Base-by-base conservation (phyloP, 2,329 filamentous ascomycete species). In the Pseudogymnoascus pannorum region DNA sequence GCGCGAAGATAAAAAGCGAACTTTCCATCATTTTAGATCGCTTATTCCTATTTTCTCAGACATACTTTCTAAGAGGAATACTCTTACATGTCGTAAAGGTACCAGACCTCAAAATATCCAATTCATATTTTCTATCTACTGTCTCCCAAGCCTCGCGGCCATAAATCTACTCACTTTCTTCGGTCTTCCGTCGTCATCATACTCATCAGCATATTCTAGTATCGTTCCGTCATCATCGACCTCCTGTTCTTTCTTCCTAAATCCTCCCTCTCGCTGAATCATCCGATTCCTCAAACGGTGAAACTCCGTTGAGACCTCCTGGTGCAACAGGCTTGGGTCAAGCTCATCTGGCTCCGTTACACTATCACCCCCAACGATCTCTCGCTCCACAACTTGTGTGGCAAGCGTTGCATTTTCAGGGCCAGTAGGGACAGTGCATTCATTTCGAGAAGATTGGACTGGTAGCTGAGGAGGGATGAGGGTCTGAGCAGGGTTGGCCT, bases 221-320 rank as follows among this genome's bases (percentile, higher is more conserved):
- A 54, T 54, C 9, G 26, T 54, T 31, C 48, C 48, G 6, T 44
- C 42, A 8, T 58, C 57, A 36, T 36, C 33, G 16, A 58, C 36
- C 29, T 58, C 33, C 8, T 18, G 14, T 4, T 38, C 57, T 67
- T 91, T 84, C 62, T 84, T 82, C 68, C 88, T 76, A 72, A 96
- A 96, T 2, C 92, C 92, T 59, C 92, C 92, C 68, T 94, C 85
- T 67, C 86, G 83, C 67, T 91, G 85, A 60, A 97, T 92, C 74
- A 95, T 87, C 69, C 83, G 84, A 71, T 92, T 96, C 18, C 93
- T 87, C 73, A 90, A 80, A 48, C 84, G 86, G 72, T 96, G 88
- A 73, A 96, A 96, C 70, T 95, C 89, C 36, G 85, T 83, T 6
- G 89, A 87, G 12, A 96, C 86, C 72, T 96, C 88, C 64, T 89